These are phyloP conservation scores for Metschnikowia lachancei DNA, from an alignment of 805 yeast species.

Conservation along the genomic window DNA sequence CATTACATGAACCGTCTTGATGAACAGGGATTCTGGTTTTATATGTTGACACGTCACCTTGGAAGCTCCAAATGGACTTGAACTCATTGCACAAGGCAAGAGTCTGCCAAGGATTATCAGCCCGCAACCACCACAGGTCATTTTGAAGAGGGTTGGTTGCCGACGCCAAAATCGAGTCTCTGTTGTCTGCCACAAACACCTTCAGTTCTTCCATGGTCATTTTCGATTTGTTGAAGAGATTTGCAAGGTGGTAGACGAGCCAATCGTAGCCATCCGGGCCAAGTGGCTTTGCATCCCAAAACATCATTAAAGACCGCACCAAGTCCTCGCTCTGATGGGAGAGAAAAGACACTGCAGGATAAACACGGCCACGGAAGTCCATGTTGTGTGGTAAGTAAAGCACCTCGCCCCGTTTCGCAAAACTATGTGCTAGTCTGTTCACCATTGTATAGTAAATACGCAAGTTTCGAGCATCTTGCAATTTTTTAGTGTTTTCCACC, in stretches of 20 bases:
- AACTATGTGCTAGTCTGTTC: constrained; percentile 25
- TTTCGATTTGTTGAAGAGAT: constrained; percentile 31
- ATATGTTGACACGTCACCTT: constrained; percentile 22
- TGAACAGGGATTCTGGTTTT: constrained; percentile 37
- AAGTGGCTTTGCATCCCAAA: constrained; percentile 37
- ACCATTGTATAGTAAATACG: constrained; percentile 20
- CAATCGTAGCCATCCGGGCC: constrained; percentile 37
- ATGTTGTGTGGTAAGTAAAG: constrained; percentile 37
- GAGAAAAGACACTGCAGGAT: constrained; percentile 37
- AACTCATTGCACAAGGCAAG: constrained; percentile 37
- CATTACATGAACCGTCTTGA: constrained; percentile 47
- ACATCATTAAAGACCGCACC: constrained; percentile 33
- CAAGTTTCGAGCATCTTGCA: constrained; percentile 3
- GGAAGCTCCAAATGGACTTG: constrained; percentile 16
- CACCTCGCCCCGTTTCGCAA: constrained; percentile 32
- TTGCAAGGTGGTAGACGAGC: constrained; percentile 41
- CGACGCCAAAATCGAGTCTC: constrained; percentile 24
- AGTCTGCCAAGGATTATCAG: constrained; percentile 42
- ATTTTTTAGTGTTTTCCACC: neutral
- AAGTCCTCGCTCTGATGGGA: constrained; percentile 38
- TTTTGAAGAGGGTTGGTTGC: constrained; percentile 29
- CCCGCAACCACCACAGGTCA: constrained; percentile 35
- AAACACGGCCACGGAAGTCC: constrained; percentile 43
- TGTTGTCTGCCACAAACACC: constrained; percentile 26
- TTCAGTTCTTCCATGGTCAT: constrained; percentile 25